Evolutionary conservation across 441 rosid genomes (phyloP).

Genomic region (Brassica hybrid): DNA sequence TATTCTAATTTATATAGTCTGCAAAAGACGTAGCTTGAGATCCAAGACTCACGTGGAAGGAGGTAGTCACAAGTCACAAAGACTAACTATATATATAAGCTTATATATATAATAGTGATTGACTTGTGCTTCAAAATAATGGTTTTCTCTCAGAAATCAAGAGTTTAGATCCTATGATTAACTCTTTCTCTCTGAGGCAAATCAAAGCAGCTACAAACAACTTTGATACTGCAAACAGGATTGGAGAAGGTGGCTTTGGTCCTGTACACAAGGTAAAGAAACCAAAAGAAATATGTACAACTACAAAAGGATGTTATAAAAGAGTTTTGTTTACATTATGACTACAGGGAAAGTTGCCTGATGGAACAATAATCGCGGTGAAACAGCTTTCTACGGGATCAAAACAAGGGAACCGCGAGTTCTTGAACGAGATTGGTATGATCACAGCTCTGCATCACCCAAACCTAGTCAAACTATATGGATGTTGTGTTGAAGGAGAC

Average conservation of each 20-base stretch:
- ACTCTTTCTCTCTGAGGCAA: constrained; percentile 63
- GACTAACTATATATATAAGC: background rate
- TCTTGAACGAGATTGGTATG: constrained; percentile 78
- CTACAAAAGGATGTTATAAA: too few species aligned
- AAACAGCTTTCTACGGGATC: constrained; percentile 78
- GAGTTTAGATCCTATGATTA: constrained; percentile 57
- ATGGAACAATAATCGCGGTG: constrained; percentile 68
- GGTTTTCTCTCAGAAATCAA: constrained; percentile 48
- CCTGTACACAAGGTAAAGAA: constrained; percentile 70
- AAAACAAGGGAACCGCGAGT: constrained; percentile 79
- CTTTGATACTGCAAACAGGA: constrained; percentile 60
- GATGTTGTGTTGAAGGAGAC: constrained; percentile 76
- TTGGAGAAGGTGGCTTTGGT: constrained; percentile 93
- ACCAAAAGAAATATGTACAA: constrained; percentile 8
- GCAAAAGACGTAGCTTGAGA: constrained; percentile 39
- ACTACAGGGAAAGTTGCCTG: constrained; percentile 55
- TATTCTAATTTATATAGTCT: constrained; percentile 37
- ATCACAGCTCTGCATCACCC: constrained; percentile 78
- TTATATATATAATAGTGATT: background rate
- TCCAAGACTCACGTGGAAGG: constrained; percentile 29
- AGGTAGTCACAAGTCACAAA: constrained; percentile 34
- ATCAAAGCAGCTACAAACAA: constrained; percentile 72
- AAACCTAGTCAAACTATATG: constrained; percentile 67
- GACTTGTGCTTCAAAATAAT: background rate
- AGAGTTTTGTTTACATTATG: background rate